Base-by-base conservation (phyloP, 306 rosid species). In the Quercus aquifolioides region DNA sequence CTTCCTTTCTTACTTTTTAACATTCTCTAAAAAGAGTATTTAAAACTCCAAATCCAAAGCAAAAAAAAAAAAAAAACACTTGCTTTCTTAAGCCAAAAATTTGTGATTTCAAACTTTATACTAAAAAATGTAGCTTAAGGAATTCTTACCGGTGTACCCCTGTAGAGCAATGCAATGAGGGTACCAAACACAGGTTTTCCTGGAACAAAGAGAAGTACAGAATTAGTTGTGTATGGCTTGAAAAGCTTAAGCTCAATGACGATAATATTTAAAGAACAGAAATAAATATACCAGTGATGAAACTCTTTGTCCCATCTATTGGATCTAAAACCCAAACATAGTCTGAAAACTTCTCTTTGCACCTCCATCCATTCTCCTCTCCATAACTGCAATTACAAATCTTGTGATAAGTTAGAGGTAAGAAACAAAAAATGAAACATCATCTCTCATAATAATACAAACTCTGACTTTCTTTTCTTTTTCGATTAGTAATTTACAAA, bases 271-370 rank as follows among this genome's bases (percentile, higher is more conserved):
- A 18, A 73, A 31, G 56, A 55, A 58, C 2, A 35, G 12, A 5
- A 59, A 80, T 73, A 65, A 75, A 33, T 71, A 72, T 89, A 95
- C 99, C 98, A 70, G 98, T 95, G 46, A 95, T 91, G 57, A 92
- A 95, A 75, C 99, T 95, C 84, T 91, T 95, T 68, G 98, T 95
- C 73, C 99, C 99, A 82, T 95, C 99, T 21, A 92, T 92, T 6
- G 98, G 99, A 85, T 95, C 99, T 69, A 95, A 92, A 31, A 95
- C 94, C 99, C 99, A 95, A 19, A 95, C 98, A 75, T 86, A 92
- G 74, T 95, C 97, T 14, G 98, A 78, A 82, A 51, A 85, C 19
- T 85, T 55, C 84, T 90, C 91, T 74, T 74, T 87, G 89, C 93
- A 91, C 82, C 86, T 95, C 99, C 99, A 95, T 11, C 98, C 99